phyloP scores from a whole-genome alignment of 2,329 filamentous ascomycete genomes.

The Diaporthe humulicola region DNA sequence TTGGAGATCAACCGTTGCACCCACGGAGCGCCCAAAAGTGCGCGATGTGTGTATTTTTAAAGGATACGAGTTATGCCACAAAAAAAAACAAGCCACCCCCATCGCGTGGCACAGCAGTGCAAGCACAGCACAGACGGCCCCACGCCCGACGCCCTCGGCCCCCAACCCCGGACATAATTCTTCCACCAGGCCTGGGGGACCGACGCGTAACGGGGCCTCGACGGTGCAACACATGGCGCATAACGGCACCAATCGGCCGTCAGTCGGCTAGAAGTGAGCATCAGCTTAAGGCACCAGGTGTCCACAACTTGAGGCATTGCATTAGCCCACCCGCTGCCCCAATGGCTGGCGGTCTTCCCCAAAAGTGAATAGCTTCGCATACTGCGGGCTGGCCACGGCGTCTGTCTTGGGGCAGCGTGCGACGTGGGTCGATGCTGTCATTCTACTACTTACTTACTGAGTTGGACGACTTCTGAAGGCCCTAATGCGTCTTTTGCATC shows the following conservation, averaged over 20 bases:
- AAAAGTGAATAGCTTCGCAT: not conserved
- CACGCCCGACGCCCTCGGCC: not conserved
- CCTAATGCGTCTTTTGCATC: slow-evolving; percentile 1
- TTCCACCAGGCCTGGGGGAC: not conserved
- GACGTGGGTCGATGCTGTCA: not conserved
- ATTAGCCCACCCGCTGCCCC: not conserved
- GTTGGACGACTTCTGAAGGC: not conserved
- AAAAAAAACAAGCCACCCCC: not conserved
- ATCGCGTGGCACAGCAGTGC: not conserved
- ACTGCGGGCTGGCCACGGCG: not conserved
- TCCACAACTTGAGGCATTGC: not conserved
- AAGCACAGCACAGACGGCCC: not conserved
- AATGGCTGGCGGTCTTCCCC: not conserved
- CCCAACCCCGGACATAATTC: not conserved
- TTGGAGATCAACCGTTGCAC: not conserved
- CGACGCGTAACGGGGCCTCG: not conserved
- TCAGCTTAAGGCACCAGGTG: slow-evolving; percentile 4
- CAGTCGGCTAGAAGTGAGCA: not conserved
- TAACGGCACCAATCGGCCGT: not conserved
- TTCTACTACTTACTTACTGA: too few relatives aligned
- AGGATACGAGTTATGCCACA: slow-evolving; percentile 5
- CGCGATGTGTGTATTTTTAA: not conserved
- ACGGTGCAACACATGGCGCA: not conserved
- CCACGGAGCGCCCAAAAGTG: not conserved
- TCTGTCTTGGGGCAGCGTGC: not conserved